Conservation (phyloP, 148 eudicot genomes). For the Amaranthus palmeri region DNA sequence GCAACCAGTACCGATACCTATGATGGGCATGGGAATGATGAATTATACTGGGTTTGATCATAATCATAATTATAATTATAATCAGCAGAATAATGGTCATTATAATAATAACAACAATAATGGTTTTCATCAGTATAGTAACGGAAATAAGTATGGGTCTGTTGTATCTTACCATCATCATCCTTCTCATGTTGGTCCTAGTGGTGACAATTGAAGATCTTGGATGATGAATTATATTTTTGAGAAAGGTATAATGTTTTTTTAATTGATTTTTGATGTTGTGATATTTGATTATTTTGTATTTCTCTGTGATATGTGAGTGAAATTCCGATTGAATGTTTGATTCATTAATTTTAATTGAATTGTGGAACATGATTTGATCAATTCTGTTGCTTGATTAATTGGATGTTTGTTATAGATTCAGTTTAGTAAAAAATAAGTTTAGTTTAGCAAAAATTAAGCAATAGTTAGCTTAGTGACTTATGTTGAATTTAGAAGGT, state of each 20-base stretch:
- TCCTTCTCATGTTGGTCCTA: slow-evolving; percentile 12
- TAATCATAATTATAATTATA: background rate
- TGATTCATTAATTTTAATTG: background rate
- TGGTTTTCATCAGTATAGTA: background rate
- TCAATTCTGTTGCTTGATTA: background rate
- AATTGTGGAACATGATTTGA: background rate
- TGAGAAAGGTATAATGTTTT: slow-evolving; percentile 10
- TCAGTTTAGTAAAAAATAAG: background rate
- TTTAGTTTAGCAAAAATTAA: background rate
- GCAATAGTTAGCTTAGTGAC: too few species aligned
- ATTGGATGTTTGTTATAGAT: background rate
- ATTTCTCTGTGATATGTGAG: background rate
- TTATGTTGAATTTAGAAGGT: too few species aligned
- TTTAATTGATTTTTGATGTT: background rate
- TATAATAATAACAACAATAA: background rate
- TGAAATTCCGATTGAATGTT: background rate
- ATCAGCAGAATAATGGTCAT: background rate
- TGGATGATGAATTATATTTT: background rate
- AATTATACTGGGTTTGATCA: slow-evolving; percentile 7
- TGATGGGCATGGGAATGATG: slow-evolving; percentile 18
- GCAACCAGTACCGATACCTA: slow-evolving; percentile 14
- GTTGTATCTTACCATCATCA: slow-evolving; percentile 10
- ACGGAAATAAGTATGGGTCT: slow-evolving; percentile 17
- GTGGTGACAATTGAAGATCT: slow-evolving; percentile 12
- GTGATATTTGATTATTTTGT: background rate